A percentile compares a stretch with the other conserved stretches of the same genome.
Evolutionary conservation across 257 asterid genomes (phyloP).

Genomic region (Nicotiana obtusifolia): DNA sequence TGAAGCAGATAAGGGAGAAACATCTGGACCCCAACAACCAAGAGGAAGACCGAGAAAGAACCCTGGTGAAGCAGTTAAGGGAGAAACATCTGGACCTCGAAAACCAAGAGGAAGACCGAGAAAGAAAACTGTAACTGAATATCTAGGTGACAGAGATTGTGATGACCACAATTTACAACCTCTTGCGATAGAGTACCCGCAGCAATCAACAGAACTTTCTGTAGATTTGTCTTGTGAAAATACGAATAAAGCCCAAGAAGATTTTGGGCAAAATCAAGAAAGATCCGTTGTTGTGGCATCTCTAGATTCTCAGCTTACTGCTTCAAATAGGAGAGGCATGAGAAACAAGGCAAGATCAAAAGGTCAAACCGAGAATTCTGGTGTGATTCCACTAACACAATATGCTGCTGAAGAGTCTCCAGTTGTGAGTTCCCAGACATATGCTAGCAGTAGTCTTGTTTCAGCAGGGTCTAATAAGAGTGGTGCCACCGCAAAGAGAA

Average conservation of each 20-base stretch:
- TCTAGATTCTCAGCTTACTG: constrained; percentile 11
- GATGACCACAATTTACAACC: constrained; percentile 15
- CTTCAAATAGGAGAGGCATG: constrained; percentile 21
- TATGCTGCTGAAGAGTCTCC: constrained; percentile 31
- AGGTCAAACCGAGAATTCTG: constrained; percentile 18
- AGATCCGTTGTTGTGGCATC: background rate
- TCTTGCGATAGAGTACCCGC: constrained; percentile 20
- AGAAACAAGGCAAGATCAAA: constrained; percentile 25
- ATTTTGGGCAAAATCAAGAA: background rate
- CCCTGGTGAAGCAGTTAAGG: constrained; percentile 5
- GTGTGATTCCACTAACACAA: constrained; percentile 21
- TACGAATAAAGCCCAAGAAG: constrained; percentile 6
- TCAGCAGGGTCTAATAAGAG: constrained; percentile 23
- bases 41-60: constrained; percentile 39
- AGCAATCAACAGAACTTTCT: constrained; percentile 14
- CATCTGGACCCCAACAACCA: constrained; percentile 16
- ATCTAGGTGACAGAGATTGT: constrained; percentile 19
- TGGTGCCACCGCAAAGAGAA: constrained; percentile 14
- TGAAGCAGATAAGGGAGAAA: constrained; percentile 12
- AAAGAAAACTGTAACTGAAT: constrained; percentile 34
- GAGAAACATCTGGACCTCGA: constrained; percentile 26
- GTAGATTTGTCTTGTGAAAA: constrained; percentile 10
- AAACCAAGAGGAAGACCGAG: constrained; percentile 41
- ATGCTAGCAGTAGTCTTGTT: constrained; percentile 20
- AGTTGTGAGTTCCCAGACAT: constrained; percentile 18